A percentile compares a stretch with the other conserved stretches of the same genome.
These are phyloP conservation scores for Apiotrichum brassicae DNA, from an alignment of 1,284 basidiomycete genomes.

Conservation along the genomic window DNA sequence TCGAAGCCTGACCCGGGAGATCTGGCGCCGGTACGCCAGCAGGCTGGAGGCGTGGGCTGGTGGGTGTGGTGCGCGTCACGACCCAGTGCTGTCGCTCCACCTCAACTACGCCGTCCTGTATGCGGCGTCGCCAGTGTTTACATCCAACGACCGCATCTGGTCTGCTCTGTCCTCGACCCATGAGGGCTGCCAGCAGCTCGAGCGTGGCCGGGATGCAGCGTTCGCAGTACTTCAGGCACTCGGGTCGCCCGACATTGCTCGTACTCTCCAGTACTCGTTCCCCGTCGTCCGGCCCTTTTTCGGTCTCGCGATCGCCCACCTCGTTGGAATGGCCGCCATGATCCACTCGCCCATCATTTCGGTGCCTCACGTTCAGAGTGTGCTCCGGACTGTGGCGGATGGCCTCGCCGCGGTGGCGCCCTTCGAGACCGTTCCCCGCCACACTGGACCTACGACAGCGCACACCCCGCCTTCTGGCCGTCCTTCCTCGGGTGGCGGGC, in stretches of 20 bases:
- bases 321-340: slow-evolving; percentile 28
- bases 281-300: slow-evolving; percentile 41
- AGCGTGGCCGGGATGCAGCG: slow-evolving; percentile 41
- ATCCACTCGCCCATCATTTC: slow-evolving; percentile 27
- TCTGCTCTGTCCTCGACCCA: slow-evolving; percentile 28
- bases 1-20: slow-evolving; percentile 16
- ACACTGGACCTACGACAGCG: neutral
- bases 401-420: slow-evolving; percentile 29
- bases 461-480: neutral
- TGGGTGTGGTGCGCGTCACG: slow-evolving; percentile 21
- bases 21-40: slow-evolving; percentile 26
- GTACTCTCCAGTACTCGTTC: slow-evolving; percentile 42
- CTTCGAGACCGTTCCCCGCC: slow-evolving; percentile 11
- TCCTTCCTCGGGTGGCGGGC: neutral
- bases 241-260: slow-evolving; percentile 39
- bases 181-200: slow-evolving; percentile 39
- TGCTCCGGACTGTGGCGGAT: slow-evolving; percentile 35
- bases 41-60: slow-evolving; percentile 39
- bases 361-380: slow-evolving; percentile 25
- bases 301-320: slow-evolving; percentile 36
- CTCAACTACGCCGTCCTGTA: slow-evolving; percentile 41
- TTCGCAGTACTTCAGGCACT: slow-evolving; percentile 39
- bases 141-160: slow-evolving; percentile 32
- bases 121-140: slow-evolving; percentile 36
- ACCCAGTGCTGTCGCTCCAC: slow-evolving; percentile 35